Base-by-base conservation (phyloP, 2,329 filamentous ascomycete genomes). In the Rhytidhysteron rufulum region DNA sequence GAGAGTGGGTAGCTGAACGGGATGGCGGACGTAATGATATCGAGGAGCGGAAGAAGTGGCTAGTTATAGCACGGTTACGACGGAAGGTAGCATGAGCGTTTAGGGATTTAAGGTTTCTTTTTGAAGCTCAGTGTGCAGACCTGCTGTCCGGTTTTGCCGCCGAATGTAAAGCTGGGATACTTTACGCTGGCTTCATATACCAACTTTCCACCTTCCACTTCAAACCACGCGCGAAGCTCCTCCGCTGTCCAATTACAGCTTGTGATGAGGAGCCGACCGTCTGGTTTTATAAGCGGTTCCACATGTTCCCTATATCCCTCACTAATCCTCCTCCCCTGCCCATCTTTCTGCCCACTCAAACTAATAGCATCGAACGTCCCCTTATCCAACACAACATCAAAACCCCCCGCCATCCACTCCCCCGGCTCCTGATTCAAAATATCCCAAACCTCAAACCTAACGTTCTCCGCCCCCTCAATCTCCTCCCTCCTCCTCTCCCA, bases 231-330 rank as follows among this genome's bases (percentile, higher is more conserved):
- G 44, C 77, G 72, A 55, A 98, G 68, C 71, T 98, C 93, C 30
- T 82, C 78, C 70, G 93, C 89, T 1, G 91, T 97, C 93, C 93
- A 98, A 68, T 98, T 98, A 65, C 93, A 98, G 66, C 89, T 96
- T 40, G 93, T 97, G 39, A 98, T 80, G 44, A 96, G 67, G 53
- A 97, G 78, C 18, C 88, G 72, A 0, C 88, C 88, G 2, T 83
- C 84, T 1, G 67, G 69, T 53, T 79, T 81, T 37, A 97, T 76
- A 48, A 97, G 73, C 20, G 66, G 68, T 45, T 83, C 70, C 22
- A 91, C 82, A 38, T 80, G 79, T 34, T 76, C 74, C 34, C 79
- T 77, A 68, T 98, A 98, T 3, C 76, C 75, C 62, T 94, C 87
- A 60, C 82, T 86, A 10, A 86, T 73, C 39, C 85, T 77, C 27